Percentiles rank a stretch among this genome's conserved stretches.
Evolutionary conservation across 495 filamentous ascomycete species (phyloP).

Genomic region (Usnea hakonensis): DNA sequence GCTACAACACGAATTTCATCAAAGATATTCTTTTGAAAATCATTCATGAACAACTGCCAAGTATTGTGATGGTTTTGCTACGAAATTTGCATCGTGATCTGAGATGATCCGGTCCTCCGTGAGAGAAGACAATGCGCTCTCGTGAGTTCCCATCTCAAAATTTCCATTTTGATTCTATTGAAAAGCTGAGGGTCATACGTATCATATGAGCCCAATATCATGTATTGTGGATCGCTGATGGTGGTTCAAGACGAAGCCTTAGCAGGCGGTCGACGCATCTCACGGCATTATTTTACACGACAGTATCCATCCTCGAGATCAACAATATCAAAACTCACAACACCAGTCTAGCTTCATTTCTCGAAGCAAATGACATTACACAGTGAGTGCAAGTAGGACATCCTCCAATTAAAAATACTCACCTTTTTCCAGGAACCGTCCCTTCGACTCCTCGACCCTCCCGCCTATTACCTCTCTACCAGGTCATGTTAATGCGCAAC

Average conservation of each 20-base stretch:
- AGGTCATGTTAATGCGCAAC: constrained; percentile 3
- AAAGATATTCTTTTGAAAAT: background rate
- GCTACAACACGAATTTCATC: constrained; percentile 13
- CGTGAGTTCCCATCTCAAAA: background rate
- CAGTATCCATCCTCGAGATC: constrained; percentile 39
- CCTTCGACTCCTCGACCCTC: constrained; percentile 62
- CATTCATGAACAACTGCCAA: background rate
- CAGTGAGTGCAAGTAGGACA: constrained; percentile 51
- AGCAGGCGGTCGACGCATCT: constrained; percentile 76
- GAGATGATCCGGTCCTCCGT: constrained; percentile 21
- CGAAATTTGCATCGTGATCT: background rate
- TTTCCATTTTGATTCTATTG: background rate
- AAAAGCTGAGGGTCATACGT: background rate
- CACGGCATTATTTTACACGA: constrained; percentile 63
- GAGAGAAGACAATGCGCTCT: constrained; percentile 30
- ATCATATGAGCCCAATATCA: constrained; percentile 22
- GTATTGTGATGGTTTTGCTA: constrained; percentile 13
- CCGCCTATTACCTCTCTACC: constrained; percentile 36
- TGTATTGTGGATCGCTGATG: constrained; percentile 11
- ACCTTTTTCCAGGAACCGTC: constrained; percentile 50
- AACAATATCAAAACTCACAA: constrained; percentile 38
- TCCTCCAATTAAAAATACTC: constrained; percentile 27
- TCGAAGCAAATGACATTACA: constrained; percentile 65
- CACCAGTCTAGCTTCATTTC: constrained; percentile 51
- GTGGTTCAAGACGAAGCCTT: constrained; percentile 56